Percentiles rank a stretch among this genome's conserved stretches.
Evolutionary conservation across 1,284 basidiomycete genomes (phyloP).

Genomic region (Ceratobasidium sp.): DNA sequence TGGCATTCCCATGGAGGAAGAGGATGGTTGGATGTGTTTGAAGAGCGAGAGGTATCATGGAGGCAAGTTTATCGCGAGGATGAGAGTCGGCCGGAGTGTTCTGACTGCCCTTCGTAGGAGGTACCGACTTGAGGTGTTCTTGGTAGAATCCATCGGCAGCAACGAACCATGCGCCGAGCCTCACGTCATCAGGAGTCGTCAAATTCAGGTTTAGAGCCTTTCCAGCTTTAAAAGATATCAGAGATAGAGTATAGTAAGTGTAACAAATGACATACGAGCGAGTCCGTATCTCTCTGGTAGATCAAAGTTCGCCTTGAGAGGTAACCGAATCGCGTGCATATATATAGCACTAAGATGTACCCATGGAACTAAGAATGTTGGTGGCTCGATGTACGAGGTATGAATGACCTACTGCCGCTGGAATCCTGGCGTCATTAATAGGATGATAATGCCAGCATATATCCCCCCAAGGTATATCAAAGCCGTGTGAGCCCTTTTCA

Average conservation of each 20-base stretch:
- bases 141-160: conserved; percentile 78
- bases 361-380: conserved; percentile 23
- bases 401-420: conserved; percentile 76
- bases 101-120: conserved; percentile 49
- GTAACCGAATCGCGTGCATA: conserved; percentile 76
- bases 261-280: conserved; percentile 72
- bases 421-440: conserved; percentile 73
- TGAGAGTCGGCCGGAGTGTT: conserved; percentile 20
- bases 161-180: conserved; percentile 91
- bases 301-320: conserved; percentile 74
- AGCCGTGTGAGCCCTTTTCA: conserved; percentile 58
- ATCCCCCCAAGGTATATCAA: conserved; percentile 64
- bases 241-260: conserved; percentile 6
- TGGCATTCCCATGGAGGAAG: conserved; percentile 93
- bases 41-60: conserved; percentile 64
- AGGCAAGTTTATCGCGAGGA: conserved; percentile 52
- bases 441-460: conserved; percentile 69
- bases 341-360: conserved; percentile 67
- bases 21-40: conserved; percentile 78
- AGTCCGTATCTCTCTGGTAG: conserved; percentile 83
- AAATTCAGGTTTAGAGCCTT: conserved; percentile 83
- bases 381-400: background rate
- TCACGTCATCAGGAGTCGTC: conserved; percentile 80
- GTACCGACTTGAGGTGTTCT: conserved; percentile 11
- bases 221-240: conserved; percentile 66